Evolutionary conservation across 1,284 basidiomycete genomes (phyloP), one percentile per base, ranked within the genome.

Genomic region (Ceratobasidium sp.): DNA sequence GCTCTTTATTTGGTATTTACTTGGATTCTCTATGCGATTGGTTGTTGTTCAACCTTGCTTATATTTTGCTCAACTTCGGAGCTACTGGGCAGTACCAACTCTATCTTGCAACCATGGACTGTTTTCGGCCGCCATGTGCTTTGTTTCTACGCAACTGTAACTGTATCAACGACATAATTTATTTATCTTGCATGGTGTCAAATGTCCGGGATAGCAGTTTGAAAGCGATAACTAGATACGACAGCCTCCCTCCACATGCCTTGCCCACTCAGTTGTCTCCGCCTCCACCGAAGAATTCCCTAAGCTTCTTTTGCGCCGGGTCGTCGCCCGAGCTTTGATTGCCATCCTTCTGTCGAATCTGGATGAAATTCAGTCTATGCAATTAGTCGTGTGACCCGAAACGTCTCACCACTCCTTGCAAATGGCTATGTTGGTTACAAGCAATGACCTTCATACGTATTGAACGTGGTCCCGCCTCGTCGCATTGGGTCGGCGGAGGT

Each of bases 311-410:
- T 77, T 95, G 93, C 69, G 86, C 86, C 34, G 87, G 86, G 75
- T 96, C 93, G 74, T 88, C 84, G 0, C 86, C 85, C 8, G 84
- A 78, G 50, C 86, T 89, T 2, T 91, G 89, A 50, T 93, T 89
- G 0, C 93, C 93, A 0, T 90, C 91, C 70, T 84, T 84, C 76
- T 93, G 92, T 5, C 91, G 85, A 72, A 84, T 84, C 90, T 91
- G 73, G 12, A 31, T 40, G 17, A 58, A 10, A 35, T 43, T 50
- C 12, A 45, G 25, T 7, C n/a, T 27, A 35, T 34, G 43, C 42
- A 27, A 32, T 3, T 69, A 22, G 42, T 20, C 29, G 17, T 31
- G 25, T 43, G 57, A 29, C 31, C 10, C 38, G 31, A 43, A 22
- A 72, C 87, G n/a, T n/a, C n/a, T 76, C 71, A 90, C 90, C 31